Evolutionary conservation across 2,329 filamentous ascomycete species (phyloP).

Genomic region (Fusarium buharicum): DNA sequence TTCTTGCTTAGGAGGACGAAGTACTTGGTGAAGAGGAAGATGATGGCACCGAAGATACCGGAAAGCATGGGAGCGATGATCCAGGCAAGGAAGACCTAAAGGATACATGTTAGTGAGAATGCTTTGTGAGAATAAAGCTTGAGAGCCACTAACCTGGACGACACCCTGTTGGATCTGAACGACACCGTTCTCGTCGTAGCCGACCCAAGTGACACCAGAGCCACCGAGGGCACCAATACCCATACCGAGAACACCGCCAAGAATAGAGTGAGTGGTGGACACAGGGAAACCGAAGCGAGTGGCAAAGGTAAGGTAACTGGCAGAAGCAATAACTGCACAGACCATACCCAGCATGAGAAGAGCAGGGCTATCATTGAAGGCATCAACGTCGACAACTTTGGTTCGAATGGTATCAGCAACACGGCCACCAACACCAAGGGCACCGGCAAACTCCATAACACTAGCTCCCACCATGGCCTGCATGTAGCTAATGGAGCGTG

Average conservation of each 20-base stretch:
- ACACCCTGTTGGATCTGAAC: conserved; percentile 61
- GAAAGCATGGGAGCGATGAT: conserved; percentile 68
- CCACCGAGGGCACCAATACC: conserved; percentile 66
- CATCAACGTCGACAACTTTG: conserved; percentile 62
- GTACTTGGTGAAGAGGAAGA: conserved; percentile 68
- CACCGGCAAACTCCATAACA: conserved; percentile 71
- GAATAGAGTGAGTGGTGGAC: conserved; percentile 70
- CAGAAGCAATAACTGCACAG: conserved; percentile 64
- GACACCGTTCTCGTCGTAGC: conserved; percentile 52
- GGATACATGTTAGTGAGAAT: conserved; percentile 41
- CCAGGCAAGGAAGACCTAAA: conserved; percentile 70
- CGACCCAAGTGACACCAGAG: conserved; percentile 64
- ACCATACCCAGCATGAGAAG: conserved; percentile 69
- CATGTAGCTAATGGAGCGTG: conserved; percentile 69
- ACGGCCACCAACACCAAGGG: conserved; percentile 68
- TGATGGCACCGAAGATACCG: conserved; percentile 62
- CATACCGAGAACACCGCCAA: conserved; percentile 69
- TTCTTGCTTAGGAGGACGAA: conserved; percentile 64
- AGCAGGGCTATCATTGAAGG: conserved; percentile 60
- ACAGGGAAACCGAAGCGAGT: conserved; percentile 67
- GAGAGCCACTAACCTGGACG: conserved; percentile 52
- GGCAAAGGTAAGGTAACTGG: conserved; percentile 66
- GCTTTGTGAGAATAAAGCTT: neutral
- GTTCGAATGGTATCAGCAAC: conserved; percentile 71
- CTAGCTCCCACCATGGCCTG: conserved; percentile 69